Percentiles rank a stretch among this genome's conserved stretches.
phyloP scores from a whole-genome alignment of 306 rosid species.

The Carpinus viminea region DNA sequence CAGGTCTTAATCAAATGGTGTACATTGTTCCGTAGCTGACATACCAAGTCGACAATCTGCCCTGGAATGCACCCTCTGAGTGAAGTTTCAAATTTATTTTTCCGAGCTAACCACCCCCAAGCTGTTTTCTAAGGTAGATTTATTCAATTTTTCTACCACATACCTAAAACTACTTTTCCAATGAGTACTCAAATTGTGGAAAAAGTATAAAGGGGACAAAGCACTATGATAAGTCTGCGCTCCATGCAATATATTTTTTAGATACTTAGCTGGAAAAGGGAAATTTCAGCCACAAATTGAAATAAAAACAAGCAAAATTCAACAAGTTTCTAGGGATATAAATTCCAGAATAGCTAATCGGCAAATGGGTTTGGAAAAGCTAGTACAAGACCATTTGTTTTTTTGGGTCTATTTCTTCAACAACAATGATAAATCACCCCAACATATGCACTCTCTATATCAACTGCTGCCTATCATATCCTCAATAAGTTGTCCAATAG shows the following conservation, averaged over 20 bases:
- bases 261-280: too few species aligned
- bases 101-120: not conserved
- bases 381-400: too few species aligned
- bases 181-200: not conserved
- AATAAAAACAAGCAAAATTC: not conserved
- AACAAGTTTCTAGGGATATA: not conserved
- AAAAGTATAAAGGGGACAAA: too few species aligned
- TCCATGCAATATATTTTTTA: too few species aligned
- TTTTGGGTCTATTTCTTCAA: too few species aligned
- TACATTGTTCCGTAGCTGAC: too few species aligned
- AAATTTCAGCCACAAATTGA: not conserved
- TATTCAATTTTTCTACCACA: not conserved
- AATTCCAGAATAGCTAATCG: not conserved
- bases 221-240: too few species aligned
- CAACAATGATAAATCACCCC: not conserved
- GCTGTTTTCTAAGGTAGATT: not conserved
- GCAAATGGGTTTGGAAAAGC: too few species aligned
- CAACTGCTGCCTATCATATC: constrained; percentile 22
- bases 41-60: not conserved
- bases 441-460: not conserved
- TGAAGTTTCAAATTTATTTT: not conserved
- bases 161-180: not conserved
- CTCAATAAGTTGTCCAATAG: constrained; percentile 26
- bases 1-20: not conserved
- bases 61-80: not conserved